Percentiles rank a stretch among this genome's conserved stretches.
phyloP scores from a whole-genome alignment of 768 basidiomycete genomes.

The Pisolithus microcarpus region DNA sequence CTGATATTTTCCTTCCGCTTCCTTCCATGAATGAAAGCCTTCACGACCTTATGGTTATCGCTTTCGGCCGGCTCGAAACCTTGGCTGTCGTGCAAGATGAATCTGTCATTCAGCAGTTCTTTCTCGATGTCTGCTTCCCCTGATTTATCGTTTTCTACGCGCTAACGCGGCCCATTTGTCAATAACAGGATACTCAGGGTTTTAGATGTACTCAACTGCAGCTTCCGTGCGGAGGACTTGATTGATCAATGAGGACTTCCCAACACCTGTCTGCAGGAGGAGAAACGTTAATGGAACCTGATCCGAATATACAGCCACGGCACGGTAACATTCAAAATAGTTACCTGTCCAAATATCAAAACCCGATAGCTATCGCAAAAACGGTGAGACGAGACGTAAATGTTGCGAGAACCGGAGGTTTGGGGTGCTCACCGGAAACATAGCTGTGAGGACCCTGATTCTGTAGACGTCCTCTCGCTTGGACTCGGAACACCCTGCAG shows the following conservation, averaged over 20 bases:
- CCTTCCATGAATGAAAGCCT: constrained; percentile 5
- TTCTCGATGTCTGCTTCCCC: constrained; percentile 5
- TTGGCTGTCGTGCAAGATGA: constrained; percentile 12
- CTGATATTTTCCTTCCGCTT: neutral
- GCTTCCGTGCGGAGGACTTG: neutral
- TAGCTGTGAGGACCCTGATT: no score
- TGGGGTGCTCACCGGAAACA: no score
- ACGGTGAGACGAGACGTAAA: no score
- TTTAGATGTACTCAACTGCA: neutral
- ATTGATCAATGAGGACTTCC: constrained; percentile 5
- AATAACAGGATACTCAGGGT: no score
- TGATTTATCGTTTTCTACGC: neutral
- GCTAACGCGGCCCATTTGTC: neutral
- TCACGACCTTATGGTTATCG: constrained; percentile 4
- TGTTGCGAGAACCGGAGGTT: no score
- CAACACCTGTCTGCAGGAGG: constrained; percentile 3
- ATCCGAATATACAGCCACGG: neutral
- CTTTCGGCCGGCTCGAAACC: constrained; percentile 11
- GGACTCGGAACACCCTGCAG: no score
- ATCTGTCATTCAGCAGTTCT: constrained; percentile 5
- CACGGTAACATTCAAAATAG: neutral
- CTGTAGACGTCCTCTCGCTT: no score
- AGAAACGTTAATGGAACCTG: no score
- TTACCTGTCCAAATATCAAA: neutral
- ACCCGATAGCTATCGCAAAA: neutral